Conservation (phyloP, 2,329 filamentous ascomycete species). For the Botrytis hyacinthi region DNA sequence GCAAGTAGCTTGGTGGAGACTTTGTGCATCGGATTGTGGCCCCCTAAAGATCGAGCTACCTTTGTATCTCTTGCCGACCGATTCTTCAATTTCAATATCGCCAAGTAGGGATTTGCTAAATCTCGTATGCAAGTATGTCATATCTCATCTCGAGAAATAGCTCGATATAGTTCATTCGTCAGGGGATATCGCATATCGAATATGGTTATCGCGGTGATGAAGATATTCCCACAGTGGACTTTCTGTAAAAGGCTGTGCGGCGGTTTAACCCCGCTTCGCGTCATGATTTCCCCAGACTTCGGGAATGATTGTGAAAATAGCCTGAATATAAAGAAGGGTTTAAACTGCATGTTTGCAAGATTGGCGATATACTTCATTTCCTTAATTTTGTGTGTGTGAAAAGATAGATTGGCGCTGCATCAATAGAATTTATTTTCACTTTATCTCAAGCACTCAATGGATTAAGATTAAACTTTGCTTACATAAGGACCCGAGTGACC, state of each 20-base stretch:
- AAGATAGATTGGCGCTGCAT: neutral
- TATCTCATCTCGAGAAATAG: neutral
- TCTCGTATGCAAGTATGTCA: neutral
- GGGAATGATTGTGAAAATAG: conserved; percentile 4
- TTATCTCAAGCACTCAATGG: neutral
- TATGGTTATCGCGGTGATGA: conserved; percentile 10
- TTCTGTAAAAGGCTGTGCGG: neutral
- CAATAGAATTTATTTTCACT: neutral
- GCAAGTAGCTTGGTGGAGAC: neutral
- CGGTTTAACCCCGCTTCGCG: conserved; percentile 13
- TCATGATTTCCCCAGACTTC: conserved; percentile 21
- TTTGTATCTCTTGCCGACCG: neutral
- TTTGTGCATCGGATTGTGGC: neutral
- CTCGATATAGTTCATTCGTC: neutral
- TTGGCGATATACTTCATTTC: neutral
- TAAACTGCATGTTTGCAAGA: conserved; percentile 6
- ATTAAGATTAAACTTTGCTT: neutral
- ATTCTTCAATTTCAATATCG: neutral
- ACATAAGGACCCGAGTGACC: conserved; percentile 13
- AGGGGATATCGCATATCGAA: neutral
- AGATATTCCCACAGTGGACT: neutral
- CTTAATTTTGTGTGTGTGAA: neutral
- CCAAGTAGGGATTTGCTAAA: neutral
- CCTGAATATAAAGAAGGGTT: conserved; percentile 4
- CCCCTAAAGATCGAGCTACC: neutral